A percentile compares a stretch with the other conserved stretches of the same genome.
phyloP scores from a whole-genome alignment of 192 early-diverging fungal species.

The Coemansia sp. region DNA sequence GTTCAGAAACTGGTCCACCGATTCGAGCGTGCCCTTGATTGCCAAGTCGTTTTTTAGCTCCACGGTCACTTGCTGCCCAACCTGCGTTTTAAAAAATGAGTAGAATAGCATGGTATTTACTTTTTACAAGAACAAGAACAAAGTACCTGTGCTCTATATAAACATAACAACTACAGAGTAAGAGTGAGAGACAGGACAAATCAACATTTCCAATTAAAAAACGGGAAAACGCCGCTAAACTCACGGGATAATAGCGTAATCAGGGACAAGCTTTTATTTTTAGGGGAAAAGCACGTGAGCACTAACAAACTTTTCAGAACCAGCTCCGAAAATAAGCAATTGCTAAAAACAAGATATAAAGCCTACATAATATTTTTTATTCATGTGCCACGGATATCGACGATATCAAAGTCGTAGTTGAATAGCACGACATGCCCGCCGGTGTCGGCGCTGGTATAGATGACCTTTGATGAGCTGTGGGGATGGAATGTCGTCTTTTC shows the following conservation, averaged over 20 bases:
- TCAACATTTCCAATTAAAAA: neutral
- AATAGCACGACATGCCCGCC: constrained; percentile 46
- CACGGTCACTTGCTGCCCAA: constrained; percentile 92
- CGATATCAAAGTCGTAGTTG: constrained; percentile 55
- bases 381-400: constrained; percentile 40
- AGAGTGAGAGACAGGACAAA: neutral
- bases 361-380: neutral
- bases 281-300: constrained; percentile 5
- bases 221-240: neutral
- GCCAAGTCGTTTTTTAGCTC: constrained; percentile 99
- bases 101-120: constrained; percentile 84
- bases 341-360: too few species aligned
- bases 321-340: too few species aligned
- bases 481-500: constrained; percentile 79
- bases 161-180: neutral
- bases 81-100: constrained; percentile 99
- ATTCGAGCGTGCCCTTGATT: constrained; percentile 89
- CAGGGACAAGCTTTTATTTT: neutral
- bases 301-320: neutral
- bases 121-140: neutral
- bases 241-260: neutral
- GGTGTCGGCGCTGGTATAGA: constrained; percentile 46
- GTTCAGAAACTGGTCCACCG: constrained; percentile 99
- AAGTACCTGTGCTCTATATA: neutral
- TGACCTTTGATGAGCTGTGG: constrained; percentile 56